phyloP scores from a whole-genome alignment of 2,329 filamentous ascomycete species.

The Sporothrix mexicana region DNA sequence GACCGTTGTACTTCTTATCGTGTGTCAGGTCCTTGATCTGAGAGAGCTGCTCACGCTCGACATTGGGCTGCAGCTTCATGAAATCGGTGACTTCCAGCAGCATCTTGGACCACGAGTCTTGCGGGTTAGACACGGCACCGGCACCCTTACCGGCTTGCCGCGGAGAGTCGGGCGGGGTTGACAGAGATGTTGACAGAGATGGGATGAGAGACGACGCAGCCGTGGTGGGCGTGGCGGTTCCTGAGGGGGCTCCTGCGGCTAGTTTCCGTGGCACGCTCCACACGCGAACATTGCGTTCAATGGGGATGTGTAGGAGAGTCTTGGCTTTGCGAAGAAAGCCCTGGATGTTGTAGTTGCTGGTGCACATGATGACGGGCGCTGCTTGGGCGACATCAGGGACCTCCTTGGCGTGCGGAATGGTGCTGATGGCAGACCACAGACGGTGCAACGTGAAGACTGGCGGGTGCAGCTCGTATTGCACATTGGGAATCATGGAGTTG shows the following conservation, averaged over 20 bases:
- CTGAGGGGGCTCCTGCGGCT: conserved; percentile 41
- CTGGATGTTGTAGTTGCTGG: conserved; percentile 71
- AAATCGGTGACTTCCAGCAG: conserved; percentile 69
- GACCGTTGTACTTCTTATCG: conserved; percentile 79
- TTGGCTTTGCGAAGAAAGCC: conserved; percentile 81
- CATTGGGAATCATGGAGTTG: conserved; percentile 64
- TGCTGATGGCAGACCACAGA: conserved; percentile 67
- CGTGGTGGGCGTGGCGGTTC: neutral
- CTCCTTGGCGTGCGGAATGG: conserved; percentile 61
- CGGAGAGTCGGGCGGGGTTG: conserved; percentile 42
- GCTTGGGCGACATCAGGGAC: conserved; percentile 66
- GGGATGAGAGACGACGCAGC: neutral
- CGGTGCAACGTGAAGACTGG: conserved; percentile 86
- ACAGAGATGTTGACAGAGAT: conserved; percentile 41
- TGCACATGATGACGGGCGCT: conserved; percentile 72
- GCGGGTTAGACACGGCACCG: conserved; percentile 35
- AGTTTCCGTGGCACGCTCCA: conserved; percentile 68
- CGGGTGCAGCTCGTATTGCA: conserved; percentile 83
- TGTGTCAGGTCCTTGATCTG: conserved; percentile 69
- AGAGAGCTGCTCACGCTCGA: conserved; percentile 68
- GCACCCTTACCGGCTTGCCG: conserved; percentile 22
- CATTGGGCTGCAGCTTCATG: conserved; percentile 63
- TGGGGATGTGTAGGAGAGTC: conserved; percentile 67
- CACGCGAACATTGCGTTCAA: conserved; percentile 75
- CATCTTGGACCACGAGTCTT: conserved; percentile 52